Conservation (phyloP, 768 basidiomycete genomes). For the Suillus occidentalis region DNA sequence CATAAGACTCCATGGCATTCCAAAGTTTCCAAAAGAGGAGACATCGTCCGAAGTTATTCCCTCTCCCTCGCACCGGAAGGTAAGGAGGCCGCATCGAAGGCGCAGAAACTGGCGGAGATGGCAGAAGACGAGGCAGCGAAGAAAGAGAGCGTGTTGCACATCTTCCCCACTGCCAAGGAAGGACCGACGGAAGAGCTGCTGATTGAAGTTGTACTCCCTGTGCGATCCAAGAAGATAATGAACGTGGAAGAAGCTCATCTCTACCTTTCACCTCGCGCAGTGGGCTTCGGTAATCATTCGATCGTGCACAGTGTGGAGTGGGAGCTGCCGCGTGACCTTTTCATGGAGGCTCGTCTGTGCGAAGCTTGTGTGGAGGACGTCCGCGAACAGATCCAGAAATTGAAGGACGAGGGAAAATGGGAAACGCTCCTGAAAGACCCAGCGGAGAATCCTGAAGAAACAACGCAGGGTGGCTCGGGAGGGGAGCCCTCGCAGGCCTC, state of each 20-base stretch:
- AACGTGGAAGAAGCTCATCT: constrained; percentile 45
- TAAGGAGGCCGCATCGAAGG: background rate
- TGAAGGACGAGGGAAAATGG: constrained; percentile 25
- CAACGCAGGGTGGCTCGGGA: too few species aligned
- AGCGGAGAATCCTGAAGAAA: background rate
- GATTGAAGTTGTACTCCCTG: constrained; percentile 32
- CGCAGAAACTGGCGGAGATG: constrained; percentile 7
- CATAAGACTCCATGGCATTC: constrained; percentile 25
- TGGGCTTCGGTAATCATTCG: constrained; percentile 55
- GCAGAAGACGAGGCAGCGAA: constrained; percentile 15
- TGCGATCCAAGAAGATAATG: constrained; percentile 20
- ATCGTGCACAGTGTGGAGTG: constrained; percentile 49
- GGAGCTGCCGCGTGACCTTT: constrained; percentile 48
- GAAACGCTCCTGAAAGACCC: constrained; percentile 6
- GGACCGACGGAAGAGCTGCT: constrained; percentile 25
- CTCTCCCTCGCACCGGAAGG: constrained; percentile 16
- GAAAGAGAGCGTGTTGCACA: constrained; percentile 22
- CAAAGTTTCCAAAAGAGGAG: constrained; percentile 15
- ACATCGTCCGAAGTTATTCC: constrained; percentile 32
- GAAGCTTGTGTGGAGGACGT: constrained; percentile 36
- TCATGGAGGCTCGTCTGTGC: constrained; percentile 39
- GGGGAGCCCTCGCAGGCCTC: background rate
- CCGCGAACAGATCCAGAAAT: constrained; percentile 16
- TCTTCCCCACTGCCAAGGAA: constrained; percentile 19
- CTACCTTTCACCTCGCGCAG: constrained; percentile 41